Conservation (phyloP, 129 eudicot species). For the Lactuca saligna region DNA sequence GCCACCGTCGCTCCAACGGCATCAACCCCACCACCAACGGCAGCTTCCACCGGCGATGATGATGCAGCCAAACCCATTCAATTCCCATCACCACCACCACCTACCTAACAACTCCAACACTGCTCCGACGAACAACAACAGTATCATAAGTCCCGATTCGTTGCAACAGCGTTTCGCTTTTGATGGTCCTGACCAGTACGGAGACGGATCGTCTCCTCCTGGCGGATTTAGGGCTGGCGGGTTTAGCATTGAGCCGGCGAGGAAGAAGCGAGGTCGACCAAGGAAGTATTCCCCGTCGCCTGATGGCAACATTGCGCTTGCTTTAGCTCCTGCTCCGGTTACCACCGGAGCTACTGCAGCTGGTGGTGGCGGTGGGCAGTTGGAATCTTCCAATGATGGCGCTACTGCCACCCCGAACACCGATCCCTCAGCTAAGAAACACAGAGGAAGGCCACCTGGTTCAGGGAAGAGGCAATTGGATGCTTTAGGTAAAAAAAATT, state of each 20-base stretch:
- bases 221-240: conserved; percentile 49
- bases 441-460: conserved; percentile 89
- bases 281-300: conserved; percentile 80
- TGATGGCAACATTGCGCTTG: conserved; percentile 73
- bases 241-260: conserved; percentile 58
- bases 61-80: conserved; percentile 35
- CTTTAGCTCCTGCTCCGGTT: conserved; percentile 56
- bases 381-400: conserved; percentile 37
- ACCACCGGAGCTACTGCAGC: conserved; percentile 22
- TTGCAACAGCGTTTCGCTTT: conserved; percentile 46
- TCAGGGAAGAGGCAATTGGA: conserved; percentile 84
- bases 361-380: conserved; percentile 32
- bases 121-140: conserved; percentile 24
- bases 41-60: conserved; percentile 33
- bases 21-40: conserved; percentile 23
- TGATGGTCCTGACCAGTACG: conserved; percentile 40
- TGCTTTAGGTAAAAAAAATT: conserved; percentile 62
- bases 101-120: conserved; percentile 28
- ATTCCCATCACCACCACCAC: conserved; percentile 31
- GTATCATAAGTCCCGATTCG: conserved; percentile 17
- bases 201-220: conserved; percentile 48
- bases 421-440: conserved; percentile 45
- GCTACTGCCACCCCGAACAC: conserved; percentile 36
- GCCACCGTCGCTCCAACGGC: conserved; percentile 43
- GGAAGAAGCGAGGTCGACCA: conserved; percentile 85